A percentile compares a stretch with the other conserved stretches of the same genome.
These are phyloP conservation scores for Oidium heveae DNA, from an alignment of 2,329 filamentous ascomycete genomes.

Conservation along the genomic window DNA sequence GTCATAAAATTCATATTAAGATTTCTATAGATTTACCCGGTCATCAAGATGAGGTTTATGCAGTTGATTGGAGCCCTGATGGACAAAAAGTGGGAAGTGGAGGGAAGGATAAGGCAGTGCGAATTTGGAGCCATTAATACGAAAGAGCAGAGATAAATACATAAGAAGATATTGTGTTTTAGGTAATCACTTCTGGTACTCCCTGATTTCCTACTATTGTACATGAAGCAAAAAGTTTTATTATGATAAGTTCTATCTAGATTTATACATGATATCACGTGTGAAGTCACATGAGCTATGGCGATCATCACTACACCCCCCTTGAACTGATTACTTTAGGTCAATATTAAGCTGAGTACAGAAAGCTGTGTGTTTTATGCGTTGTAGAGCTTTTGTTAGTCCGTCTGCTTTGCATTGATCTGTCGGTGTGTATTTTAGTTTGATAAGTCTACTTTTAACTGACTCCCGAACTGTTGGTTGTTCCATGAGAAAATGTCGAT, in stretches of 20 bases:
- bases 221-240: too few species aligned
- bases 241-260: too few species aligned
- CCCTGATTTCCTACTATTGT: too few species aligned
- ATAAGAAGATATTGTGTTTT: too few species aligned
- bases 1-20: not conserved
- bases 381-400: too few species aligned
- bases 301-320: not conserved
- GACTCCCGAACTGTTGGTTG: not conserved
- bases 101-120: constrained; percentile 66
- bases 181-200: too few species aligned
- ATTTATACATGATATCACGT: too few species aligned
- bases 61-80: constrained; percentile 84
- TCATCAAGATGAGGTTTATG: constrained; percentile 81
- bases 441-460: not conserved
- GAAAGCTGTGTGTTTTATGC: not conserved
- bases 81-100: constrained; percentile 74
- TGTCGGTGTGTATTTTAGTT: too few species aligned
- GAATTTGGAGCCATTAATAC: constrained; percentile 35
- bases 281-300: too few species aligned
- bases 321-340: not conserved
- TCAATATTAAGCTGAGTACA: not conserved
- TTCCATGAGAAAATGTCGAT: not conserved
- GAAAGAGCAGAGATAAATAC: not conserved
- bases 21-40: constrained; percentile 45
- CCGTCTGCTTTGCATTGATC: not conserved